These are phyloP conservation scores for Vachellia pachyceras DNA, from an alignment of 306 rosid species.

Conservation along the genomic window DNA sequence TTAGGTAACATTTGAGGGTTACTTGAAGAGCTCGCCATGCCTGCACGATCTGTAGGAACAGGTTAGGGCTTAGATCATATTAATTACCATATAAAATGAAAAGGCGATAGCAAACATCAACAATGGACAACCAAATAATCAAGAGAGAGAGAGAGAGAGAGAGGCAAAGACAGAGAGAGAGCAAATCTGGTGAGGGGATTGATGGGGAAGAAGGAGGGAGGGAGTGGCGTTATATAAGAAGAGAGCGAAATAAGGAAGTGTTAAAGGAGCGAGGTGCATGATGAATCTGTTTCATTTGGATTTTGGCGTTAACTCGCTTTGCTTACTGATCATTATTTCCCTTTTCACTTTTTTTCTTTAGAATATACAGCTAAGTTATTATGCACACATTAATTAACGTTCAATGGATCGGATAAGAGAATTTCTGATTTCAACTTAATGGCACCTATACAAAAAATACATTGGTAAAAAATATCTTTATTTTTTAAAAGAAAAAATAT, in stretches of 20 bases:
- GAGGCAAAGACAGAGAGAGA: not conserved
- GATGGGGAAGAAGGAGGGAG: not conserved
- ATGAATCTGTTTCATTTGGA: not conserved
- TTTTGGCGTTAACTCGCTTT: constrained; percentile 1
- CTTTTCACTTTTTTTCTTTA: not conserved
- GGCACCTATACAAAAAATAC: not conserved
- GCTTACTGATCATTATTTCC: not conserved
- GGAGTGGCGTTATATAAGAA: not conserved
- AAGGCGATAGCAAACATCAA: not conserved
- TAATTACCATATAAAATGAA: not conserved
- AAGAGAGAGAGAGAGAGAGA: not conserved
- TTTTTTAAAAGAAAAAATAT: no score
- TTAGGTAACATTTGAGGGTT: not conserved
- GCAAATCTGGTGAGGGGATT: not conserved
- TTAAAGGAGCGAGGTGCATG: not conserved
- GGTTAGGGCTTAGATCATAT: not conserved
- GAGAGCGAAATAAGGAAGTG: not conserved
- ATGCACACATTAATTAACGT: not conserved
- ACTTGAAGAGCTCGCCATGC: constrained; percentile 12
- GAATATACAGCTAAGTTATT: not conserved
- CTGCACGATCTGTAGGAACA: not conserved
- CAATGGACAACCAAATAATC: not conserved
- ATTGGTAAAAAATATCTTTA: no score
- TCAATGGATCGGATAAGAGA: not conserved
- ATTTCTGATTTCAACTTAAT: not conserved